Percentiles rank a stretch among this genome's conserved stretches.
Conservation (phyloP, 495 filamentous ascomycete genomes). For the Lentithecium fluviatile region DNA sequence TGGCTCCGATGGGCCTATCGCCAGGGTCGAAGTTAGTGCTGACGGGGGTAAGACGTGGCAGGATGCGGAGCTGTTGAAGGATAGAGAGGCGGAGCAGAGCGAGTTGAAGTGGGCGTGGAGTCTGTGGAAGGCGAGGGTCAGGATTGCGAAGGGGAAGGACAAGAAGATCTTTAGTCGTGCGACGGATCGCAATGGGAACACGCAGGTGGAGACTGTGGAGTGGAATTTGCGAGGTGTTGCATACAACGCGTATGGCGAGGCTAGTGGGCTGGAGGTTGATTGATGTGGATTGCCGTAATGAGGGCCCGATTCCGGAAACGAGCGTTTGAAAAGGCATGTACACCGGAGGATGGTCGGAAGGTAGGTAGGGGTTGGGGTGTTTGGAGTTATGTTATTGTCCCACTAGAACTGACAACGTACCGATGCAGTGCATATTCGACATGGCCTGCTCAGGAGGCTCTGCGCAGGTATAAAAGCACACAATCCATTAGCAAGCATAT, state of each 20-base stretch:
- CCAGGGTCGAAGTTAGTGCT: conserved; percentile 52
- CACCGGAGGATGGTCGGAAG: too few relatives aligned
- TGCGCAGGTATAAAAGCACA: too few relatives aligned
- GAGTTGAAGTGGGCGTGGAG: conserved; percentile 53
- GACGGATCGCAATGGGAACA: conserved; percentile 53
- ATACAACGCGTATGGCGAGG: conserved; percentile 62
- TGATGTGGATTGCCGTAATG: conserved; percentile 3
- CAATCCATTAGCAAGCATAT: too few relatives aligned
- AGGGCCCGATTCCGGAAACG: too few relatives aligned
- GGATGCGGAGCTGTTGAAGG: conserved; percentile 44
- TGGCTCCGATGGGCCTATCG: conserved; percentile 54
- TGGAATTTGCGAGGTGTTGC: conserved; percentile 63
- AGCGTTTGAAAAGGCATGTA: too few relatives aligned
- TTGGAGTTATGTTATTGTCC: too few relatives aligned
- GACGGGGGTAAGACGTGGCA: conserved; percentile 54
- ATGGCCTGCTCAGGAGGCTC: too few relatives aligned
- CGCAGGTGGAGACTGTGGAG: conserved; percentile 47
- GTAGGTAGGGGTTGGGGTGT: too few relatives aligned
- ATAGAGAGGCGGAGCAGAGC: conserved; percentile 3
- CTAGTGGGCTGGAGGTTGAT: conserved; percentile 43
- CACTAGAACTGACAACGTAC: too few relatives aligned
- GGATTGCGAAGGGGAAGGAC: conserved; percentile 34
- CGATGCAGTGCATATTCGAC: too few relatives aligned
- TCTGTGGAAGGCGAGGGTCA: conserved; percentile 48
- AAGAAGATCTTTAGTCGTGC: conserved; percentile 54